Base-by-base conservation (phyloP, 768 basidiomycete species). In the Naganishia friedmannii region DNA sequence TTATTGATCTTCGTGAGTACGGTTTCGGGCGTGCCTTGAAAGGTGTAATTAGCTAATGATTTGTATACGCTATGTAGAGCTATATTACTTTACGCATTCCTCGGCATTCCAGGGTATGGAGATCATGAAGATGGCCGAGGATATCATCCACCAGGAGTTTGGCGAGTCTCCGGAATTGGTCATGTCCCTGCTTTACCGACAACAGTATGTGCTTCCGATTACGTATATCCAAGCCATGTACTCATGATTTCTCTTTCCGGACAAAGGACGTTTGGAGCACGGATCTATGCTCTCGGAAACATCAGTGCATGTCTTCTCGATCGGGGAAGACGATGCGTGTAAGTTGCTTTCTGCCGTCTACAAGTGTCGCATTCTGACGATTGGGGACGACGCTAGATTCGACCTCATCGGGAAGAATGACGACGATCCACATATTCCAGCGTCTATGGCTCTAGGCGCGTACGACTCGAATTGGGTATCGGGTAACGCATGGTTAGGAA, bases 1-100 rank as follows among this genome's bases (percentile, higher is more conserved):
- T 66, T 21, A 66, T 66, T 39, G 65, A 66, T 53, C 31, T 54
- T n/a, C 65, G 65, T 66, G 31, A 66, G 65, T 66, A n/a, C n/a
- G n/a, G n/a, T n/a, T n/a, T n/a, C n/a, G n/a, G n/a, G n/a, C n/a
- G n/a, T n/a, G n/a, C n/a, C n/a, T n/a, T n/a, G n/a, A 15, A 15
- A 19, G 31, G 7, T 32, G 6, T 31, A 4, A 31, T 28, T 31
- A 51, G 48, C 55, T 57, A 23, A 66, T 9, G 26, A 23, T 3
- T 7, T 0, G 23, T 28, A 8, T 4, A n/a, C 45, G 2, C 8
- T n/a, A 28, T 3, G 5, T n/a, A 66, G 65, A 66, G 29, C 65
- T 66, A 29, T 66, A 66, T 29, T 54, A 66, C 19, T 66, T 66
- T 53, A 66, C 53, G 31, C 53, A 54, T 54, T 54, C 46, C 15